Conservation (phyloP, 2,329 filamentous ascomycete species). For the Alternaria longipes region DNA sequence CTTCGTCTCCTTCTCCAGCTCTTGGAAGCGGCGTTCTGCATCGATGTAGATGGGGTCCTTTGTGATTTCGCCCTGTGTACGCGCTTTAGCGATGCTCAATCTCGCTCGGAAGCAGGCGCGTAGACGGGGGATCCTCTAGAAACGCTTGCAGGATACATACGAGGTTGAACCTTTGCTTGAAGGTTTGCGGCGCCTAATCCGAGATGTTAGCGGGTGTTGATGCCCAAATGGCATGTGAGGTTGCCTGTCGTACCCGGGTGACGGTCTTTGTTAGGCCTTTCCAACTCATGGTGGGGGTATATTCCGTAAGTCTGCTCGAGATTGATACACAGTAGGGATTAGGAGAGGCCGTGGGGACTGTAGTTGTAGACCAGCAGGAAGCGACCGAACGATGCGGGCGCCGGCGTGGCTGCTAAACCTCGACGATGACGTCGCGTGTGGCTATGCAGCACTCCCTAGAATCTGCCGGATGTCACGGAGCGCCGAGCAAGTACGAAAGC, state of each 20-base stretch:
- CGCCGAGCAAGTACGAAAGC: conserved; percentile 12
- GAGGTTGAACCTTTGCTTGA: conserved; percentile 93
- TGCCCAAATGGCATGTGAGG: conserved; percentile 19
- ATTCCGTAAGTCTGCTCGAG: conserved; percentile 6
- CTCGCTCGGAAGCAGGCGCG: conserved; percentile 32
- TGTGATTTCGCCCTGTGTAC: conserved; percentile 77
- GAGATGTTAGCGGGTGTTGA: conserved; percentile 32
- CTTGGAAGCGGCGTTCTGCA: conserved; percentile 90
- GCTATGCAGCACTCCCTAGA: conserved; percentile 15
- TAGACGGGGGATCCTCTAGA: background rate
- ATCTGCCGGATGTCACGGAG: conserved; percentile 14
- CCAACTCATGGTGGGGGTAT: conserved; percentile 78
- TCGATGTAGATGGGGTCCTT: conserved; percentile 96
- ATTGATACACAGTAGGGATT: conserved; percentile 17
- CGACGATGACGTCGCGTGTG: conserved; percentile 19
- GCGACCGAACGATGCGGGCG: conserved; percentile 35
- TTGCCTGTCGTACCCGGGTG: conserved; percentile 70
- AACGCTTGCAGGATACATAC: conserved; percentile 45
- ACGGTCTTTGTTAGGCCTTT: conserved; percentile 94
- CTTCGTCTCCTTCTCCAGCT: conserved; percentile 95
- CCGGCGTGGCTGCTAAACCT: conserved; percentile 30
- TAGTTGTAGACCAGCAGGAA: conserved; percentile 9
- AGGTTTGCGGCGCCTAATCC: conserved; percentile 80
- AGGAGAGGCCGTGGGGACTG: conserved; percentile 11
- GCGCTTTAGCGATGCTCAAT: conserved; percentile 31